These are phyloP conservation scores for Schoenoplectus triqueter DNA, from an alignment of 202 grass and related monocot genomes.

Conservation along the genomic window DNA sequence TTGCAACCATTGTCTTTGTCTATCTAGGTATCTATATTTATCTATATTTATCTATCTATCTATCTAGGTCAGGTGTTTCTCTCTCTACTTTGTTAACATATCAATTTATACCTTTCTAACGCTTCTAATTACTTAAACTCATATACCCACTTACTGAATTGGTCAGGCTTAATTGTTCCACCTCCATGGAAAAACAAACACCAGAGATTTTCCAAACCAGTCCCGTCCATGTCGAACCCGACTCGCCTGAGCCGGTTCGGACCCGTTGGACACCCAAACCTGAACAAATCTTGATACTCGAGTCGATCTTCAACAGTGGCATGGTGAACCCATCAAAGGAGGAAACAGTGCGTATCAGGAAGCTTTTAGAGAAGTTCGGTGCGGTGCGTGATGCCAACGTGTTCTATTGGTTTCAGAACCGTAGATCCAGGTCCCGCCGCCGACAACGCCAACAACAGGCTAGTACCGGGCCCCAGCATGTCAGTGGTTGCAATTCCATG, in stretches of 20 bases:
- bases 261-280: constrained; percentile 89
- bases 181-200: constrained; percentile 35
- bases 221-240: constrained; percentile 22
- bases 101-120: constrained; percentile 11
- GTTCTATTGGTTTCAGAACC: constrained; percentile 97
- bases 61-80: constrained; percentile 27
- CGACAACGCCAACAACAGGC: constrained; percentile 87
- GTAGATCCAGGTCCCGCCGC: constrained; percentile 77
- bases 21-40: not conserved
- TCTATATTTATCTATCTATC: not conserved
- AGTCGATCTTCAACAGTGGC: constrained; percentile 91
- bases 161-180: not conserved
- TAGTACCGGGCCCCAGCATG: not conserved
- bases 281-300: constrained; percentile 90
- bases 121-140: constrained; percentile 22
- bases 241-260: constrained; percentile 53
- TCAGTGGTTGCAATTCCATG: not conserved
- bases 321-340: constrained; percentile 93
- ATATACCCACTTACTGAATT: not conserved
- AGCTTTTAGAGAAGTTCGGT: constrained; percentile 83
- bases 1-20: constrained; percentile 12
- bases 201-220: constrained; percentile 27
- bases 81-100: constrained; percentile 19
- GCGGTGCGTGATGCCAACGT: constrained; percentile 87
- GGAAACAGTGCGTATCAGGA: constrained; percentile 81